phyloP scores from a whole-genome alignment of 164 flowering plant species.

The Paratinospora sagittata region DNA sequence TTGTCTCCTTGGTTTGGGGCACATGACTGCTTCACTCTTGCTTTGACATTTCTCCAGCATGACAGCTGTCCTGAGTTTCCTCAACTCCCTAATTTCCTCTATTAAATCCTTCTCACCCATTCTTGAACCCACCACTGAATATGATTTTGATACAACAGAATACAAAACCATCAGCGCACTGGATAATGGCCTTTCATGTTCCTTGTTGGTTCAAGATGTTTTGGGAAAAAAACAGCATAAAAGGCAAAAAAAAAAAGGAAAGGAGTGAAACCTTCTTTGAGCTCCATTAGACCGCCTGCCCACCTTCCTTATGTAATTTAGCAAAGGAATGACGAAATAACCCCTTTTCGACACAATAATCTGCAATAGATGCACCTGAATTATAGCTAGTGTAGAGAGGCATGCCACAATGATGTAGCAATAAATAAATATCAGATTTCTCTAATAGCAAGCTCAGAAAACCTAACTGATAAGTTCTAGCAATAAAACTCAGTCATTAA shows the following conservation, averaged over 20 bases:
- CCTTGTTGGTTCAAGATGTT: not conserved
- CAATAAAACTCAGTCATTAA: no score
- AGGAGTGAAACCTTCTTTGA: slow-evolving; percentile 4
- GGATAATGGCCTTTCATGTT: not conserved
- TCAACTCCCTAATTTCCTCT: slow-evolving; percentile 23
- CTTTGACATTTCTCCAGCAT: slow-evolving; percentile 29
- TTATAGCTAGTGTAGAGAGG: not conserved
- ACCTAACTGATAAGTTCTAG: no score
- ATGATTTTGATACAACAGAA: not conserved
- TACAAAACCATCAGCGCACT: not conserved
- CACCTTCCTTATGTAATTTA: not conserved
- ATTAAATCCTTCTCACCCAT: slow-evolving; percentile 14
- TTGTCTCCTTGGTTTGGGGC: slow-evolving; percentile 28
- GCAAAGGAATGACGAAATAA: not conserved
- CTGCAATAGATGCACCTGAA: not conserved
- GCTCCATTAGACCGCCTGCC: slow-evolving; percentile 5
- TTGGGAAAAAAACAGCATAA: not conserved
- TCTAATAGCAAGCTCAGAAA: no score
- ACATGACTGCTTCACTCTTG: slow-evolving; percentile 21
- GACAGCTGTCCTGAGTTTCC: slow-evolving; percentile 21
- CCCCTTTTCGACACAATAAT: not conserved
- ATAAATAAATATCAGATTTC: no score
- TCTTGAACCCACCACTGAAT: slow-evolving; percentile 12
- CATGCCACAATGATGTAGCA: not conserved
- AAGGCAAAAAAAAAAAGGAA: not conserved